Percentiles rank a stretch among this genome's conserved stretches.
These are phyloP conservation scores for Alternaria triticina DNA, from an alignment of 2,329 filamentous ascomycete species.

Conservation along the genomic window DNA sequence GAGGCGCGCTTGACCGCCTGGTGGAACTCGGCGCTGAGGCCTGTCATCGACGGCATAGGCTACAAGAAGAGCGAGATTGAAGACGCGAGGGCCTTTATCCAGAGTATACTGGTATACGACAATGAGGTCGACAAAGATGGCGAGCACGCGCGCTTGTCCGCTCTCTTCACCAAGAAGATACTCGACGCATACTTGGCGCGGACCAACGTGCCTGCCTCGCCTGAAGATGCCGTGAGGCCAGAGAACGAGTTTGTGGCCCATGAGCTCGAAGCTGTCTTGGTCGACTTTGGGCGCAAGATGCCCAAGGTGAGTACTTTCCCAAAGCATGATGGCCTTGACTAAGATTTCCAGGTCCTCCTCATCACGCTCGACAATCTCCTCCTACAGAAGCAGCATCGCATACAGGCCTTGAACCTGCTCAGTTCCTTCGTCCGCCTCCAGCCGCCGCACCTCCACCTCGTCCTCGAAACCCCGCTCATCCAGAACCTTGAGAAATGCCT, in stretches of 20 bases:
- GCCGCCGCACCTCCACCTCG: constrained; percentile 78
- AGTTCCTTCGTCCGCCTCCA: constrained; percentile 76
- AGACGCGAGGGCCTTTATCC: constrained; percentile 69
- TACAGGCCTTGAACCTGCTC: constrained; percentile 69
- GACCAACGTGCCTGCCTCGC: constrained; percentile 47
- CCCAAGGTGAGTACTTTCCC: constrained; percentile 59
- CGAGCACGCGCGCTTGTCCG: constrained; percentile 53
- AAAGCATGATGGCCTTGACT: constrained; percentile 8
- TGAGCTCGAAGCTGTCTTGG: constrained; percentile 60
- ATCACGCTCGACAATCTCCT: constrained; percentile 69
- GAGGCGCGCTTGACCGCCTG: constrained; percentile 70
- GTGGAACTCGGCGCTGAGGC: constrained; percentile 70
- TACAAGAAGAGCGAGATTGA: constrained; percentile 68
- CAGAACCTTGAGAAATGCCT: constrained; percentile 74
- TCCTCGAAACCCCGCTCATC: constrained; percentile 75
- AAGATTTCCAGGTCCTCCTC: constrained; percentile 65
- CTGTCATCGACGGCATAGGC: constrained; percentile 63
- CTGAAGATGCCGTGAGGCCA: constrained; percentile 48
- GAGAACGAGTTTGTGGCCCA: constrained; percentile 56
- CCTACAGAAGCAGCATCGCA: constrained; percentile 67
- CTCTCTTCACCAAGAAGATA: constrained; percentile 62
- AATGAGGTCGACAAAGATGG: constrained; percentile 61
- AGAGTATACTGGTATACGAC: constrained; percentile 69
- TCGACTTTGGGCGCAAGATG: constrained; percentile 68
- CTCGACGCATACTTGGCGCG: constrained; percentile 53